These are phyloP conservation scores for Ceratocystis cubensis DNA, from an alignment of 2,329 filamentous ascomycete genomes.

Conservation along the genomic window DNA sequence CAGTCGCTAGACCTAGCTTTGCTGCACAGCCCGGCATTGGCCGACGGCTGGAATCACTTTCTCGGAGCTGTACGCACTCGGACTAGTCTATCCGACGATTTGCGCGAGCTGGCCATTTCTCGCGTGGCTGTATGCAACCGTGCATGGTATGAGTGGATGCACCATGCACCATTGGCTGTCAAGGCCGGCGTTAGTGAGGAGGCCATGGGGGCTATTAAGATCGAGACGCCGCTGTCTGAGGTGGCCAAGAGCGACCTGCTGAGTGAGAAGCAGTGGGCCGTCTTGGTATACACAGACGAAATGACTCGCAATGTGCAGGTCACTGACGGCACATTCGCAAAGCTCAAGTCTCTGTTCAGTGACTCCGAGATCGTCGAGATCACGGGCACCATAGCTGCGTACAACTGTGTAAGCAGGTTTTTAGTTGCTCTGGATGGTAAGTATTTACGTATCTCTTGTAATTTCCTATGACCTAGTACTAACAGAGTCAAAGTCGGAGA, in stretches of 20 bases:
- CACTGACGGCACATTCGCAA: slow-evolving; percentile 52
- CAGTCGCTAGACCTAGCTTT: slow-evolving; percentile 65
- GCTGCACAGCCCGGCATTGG: slow-evolving; percentile 60
- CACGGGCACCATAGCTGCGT: slow-evolving; percentile 62
- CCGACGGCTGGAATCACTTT: slow-evolving; percentile 63
- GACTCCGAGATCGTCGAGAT: slow-evolving; percentile 70
- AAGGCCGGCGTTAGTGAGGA: slow-evolving; percentile 44
- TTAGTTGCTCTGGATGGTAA: slow-evolving; percentile 67
- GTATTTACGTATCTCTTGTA: slow-evolving; percentile 25
- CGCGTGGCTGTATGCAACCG: slow-evolving; percentile 67
- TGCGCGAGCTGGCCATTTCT: slow-evolving; percentile 69
- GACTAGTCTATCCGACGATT: slow-evolving; percentile 37
- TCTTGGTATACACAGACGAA: slow-evolving; percentile 63
- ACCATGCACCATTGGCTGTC: slow-evolving; percentile 58
- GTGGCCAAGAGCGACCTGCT: slow-evolving; percentile 32
- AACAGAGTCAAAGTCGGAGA: slow-evolving; percentile 39
- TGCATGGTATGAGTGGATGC: slow-evolving; percentile 76
- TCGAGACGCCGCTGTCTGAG: slow-evolving; percentile 24
- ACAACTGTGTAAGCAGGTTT: slow-evolving; percentile 78
- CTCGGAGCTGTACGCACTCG: slow-evolving; percentile 49
- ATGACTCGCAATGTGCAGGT: slow-evolving; percentile 69
- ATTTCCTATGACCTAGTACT: slow-evolving; percentile 21
- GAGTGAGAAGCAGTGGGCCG: slow-evolving; percentile 51
- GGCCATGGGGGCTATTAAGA: slow-evolving; percentile 36
- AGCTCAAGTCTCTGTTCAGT: slow-evolving; percentile 47